Conservation (phyloP, 2,329 filamentous ascomycete genomes). For the Cladosporium sp. region DNA sequence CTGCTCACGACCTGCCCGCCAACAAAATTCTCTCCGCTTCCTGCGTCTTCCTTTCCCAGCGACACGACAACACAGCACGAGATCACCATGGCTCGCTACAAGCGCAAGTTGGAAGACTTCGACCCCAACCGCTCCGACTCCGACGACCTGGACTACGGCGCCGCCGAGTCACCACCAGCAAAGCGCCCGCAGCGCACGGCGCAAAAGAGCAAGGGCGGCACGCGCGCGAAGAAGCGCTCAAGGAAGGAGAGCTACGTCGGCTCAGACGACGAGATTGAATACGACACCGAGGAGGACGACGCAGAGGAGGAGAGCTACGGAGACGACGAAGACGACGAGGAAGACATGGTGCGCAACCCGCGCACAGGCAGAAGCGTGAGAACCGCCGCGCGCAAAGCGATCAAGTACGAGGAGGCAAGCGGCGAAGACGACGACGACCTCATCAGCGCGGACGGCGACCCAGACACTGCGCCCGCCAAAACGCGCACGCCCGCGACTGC, state of each 20-base stretch:
- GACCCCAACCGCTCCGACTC: slow-evolving; percentile 33
- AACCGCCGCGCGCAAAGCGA: slow-evolving; percentile 48
- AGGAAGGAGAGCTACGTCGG: slow-evolving; percentile 34
- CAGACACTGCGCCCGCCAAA: slow-evolving; percentile 11
- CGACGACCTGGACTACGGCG: slow-evolving; percentile 33
- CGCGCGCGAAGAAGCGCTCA: slow-evolving; percentile 28
- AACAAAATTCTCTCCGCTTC: too few relatives aligned
- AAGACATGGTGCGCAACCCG: slow-evolving; percentile 50
- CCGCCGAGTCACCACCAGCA: slow-evolving; percentile 18
- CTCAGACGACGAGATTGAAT: slow-evolving; percentile 43
- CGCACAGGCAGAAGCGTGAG: slow-evolving; percentile 50
- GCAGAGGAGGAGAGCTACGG: slow-evolving; percentile 38
- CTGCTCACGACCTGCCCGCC: too few relatives aligned
- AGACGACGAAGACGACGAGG: slow-evolving; percentile 40
- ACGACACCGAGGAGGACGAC: slow-evolving; percentile 22
- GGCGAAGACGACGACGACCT: slow-evolving; percentile 39
- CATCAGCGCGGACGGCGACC: slow-evolving; percentile 13
- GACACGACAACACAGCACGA: too few relatives aligned
- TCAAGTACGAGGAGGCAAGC: slow-evolving; percentile 50
- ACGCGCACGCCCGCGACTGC: background rate
- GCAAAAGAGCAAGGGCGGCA: slow-evolving; percentile 17
- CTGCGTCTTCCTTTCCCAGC: too few relatives aligned
- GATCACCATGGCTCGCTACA: slow-evolving; percentile 15
- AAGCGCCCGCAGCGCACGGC: slow-evolving; percentile 15
- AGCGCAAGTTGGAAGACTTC: slow-evolving; percentile 34